Evolutionary conservation across 1,284 basidiomycete genomes (phyloP).

Genomic region (Austroboletus olivaceoglutinosus): DNA sequence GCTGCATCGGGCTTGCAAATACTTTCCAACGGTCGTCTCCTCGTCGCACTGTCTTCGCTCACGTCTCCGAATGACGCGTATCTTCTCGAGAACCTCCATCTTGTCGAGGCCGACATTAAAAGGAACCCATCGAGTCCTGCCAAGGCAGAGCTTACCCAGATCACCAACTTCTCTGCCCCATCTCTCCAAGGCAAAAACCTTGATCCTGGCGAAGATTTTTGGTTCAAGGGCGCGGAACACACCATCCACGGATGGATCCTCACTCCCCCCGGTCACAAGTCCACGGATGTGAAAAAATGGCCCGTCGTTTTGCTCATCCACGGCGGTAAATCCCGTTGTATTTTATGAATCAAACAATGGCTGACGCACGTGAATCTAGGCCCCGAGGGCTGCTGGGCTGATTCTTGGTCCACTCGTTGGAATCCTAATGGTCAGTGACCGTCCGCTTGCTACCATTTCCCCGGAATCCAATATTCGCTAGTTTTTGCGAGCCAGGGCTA

Average conservation of each 20-base stretch:
- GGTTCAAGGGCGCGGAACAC: conserved; percentile 78
- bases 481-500: conserved; percentile 84
- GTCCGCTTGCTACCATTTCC: background rate
- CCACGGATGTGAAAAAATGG: conserved; percentile 68
- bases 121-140: conserved; percentile 28
- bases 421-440: conserved; percentile 68
- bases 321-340: conserved; percentile 46
- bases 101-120: conserved; percentile 40
- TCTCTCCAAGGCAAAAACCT: conserved; percentile 59
- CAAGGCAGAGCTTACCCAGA: conserved; percentile 42
- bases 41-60: conserved; percentile 69
- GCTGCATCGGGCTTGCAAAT: conserved; percentile 60
- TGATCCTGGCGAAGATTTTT: conserved; percentile 70
- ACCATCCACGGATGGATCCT: conserved; percentile 81
- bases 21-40: conserved; percentile 55
- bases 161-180: conserved; percentile 61
- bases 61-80: conserved; percentile 74
- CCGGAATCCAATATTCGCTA: conserved; percentile 22
- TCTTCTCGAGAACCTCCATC: conserved; percentile 49
- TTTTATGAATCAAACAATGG: background rate
- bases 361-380: conserved; percentile 37
- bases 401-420: conserved; percentile 85
- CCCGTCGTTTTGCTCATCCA: conserved; percentile 75
- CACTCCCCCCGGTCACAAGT: conserved; percentile 73
- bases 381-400: conserved; percentile 79